Evolutionary conservation across 1,139 yeast genomes (phyloP).

Genomic region (Tardiomyces digboiensis): DNA sequence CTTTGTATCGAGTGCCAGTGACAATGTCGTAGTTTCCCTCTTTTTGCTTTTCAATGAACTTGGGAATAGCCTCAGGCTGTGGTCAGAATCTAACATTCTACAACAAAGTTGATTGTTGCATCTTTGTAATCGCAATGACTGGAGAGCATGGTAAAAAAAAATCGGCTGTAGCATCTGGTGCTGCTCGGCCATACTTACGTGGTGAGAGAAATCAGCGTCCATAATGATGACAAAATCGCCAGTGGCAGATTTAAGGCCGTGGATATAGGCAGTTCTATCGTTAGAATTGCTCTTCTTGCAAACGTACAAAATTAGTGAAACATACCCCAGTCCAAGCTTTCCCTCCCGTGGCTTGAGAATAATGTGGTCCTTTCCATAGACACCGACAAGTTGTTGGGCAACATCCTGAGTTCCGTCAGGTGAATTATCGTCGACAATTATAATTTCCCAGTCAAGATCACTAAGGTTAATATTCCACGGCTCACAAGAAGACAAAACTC

Average conservation of each 20-base stretch:
- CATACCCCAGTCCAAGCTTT: constrained; percentile 57
- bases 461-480: background rate
- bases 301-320: no score
- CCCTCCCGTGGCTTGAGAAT: constrained; percentile 69
- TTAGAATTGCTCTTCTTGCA: background rate
- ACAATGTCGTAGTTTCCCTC: constrained; percentile 61
- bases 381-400: constrained; percentile 52
- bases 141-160: no score
- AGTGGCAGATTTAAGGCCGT: constrained; percentile 62
- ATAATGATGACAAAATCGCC: constrained; percentile 73
- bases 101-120: no score
- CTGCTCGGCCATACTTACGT: no score
- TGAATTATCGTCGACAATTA: constrained; percentile 72
- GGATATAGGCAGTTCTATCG: constrained; percentile 57
- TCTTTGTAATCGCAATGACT: no score
- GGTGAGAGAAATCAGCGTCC: constrained; percentile 83
- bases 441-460: constrained; percentile 62
- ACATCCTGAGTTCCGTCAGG: constrained; percentile 79
- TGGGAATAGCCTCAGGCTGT: constrained; percentile 71
- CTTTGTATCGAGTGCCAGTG: constrained; percentile 79
- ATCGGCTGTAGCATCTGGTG: no score
- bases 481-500: constrained; percentile 4
- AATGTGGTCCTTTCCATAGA: constrained; percentile 57
- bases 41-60: constrained; percentile 63
- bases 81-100: no score